phyloP scores from a whole-genome alignment of 176 grass and related monocot genomes.

The Sorghum bicolor region Sorghum_bicolor_NCBIv3 NC_012875.2:45322501-45323000 shows the following conservation, averaged over 20 bases:
- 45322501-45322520: slow-evolving; percentile 31
- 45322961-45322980: background rate
- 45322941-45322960: fast-evolving
- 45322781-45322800: background rate
- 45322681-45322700: background rate
- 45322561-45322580: background rate
- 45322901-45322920: slow-evolving; percentile 42
- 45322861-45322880: slow-evolving; percentile 46
- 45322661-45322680: background rate
- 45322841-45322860: slow-evolving; percentile 56
- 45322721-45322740: background rate
- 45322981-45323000: background rate
- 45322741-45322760: slow-evolving; percentile 8
- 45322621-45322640: slow-evolving; percentile 10
- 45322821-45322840: background rate
- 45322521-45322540: too few relatives aligned
- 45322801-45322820: background rate
- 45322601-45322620: background rate
- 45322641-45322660: slow-evolving; percentile 8
- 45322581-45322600: background rate
- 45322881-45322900: slow-evolving; percentile 51
- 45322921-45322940: background rate
- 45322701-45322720: background rate
- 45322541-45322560: slow-evolving; percentile 16
- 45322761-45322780: background rate